Conservation (phyloP, 768 basidiomycete species). For the Dictyophora rubrovolvata region DNA sequence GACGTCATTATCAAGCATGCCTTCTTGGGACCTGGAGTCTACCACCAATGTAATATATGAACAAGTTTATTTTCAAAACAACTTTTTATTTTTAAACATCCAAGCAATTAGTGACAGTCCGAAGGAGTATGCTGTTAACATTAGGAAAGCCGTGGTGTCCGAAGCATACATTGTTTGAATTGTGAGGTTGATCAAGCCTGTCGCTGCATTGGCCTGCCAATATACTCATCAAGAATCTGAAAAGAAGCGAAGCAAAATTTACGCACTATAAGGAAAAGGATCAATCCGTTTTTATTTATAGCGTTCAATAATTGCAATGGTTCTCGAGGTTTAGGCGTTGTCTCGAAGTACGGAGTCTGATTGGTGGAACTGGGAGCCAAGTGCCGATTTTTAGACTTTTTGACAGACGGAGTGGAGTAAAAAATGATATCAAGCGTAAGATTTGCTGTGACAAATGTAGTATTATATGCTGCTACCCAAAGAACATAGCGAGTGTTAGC, state of each 20-base stretch:
- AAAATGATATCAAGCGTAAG: constrained; percentile 65
- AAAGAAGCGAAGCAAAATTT: not conserved
- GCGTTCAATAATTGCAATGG: constrained; percentile 59
- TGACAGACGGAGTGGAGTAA: constrained; percentile 36
- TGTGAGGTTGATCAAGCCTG: constrained; percentile 74
- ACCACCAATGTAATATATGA: too few species aligned
- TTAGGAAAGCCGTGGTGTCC: constrained; percentile 43
- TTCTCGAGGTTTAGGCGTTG: constrained; percentile 15
- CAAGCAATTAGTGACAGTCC: constrained; percentile 56
- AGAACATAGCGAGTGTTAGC: constrained; percentile 82
- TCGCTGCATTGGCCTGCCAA: constrained; percentile 72
- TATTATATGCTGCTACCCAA: constrained; percentile 87
- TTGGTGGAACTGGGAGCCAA: constrained; percentile 17
- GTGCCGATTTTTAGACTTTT: constrained; percentile 10
- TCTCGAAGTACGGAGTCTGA: constrained; percentile 4
- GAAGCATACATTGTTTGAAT: constrained; percentile 74
- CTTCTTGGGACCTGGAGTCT: not conserved
- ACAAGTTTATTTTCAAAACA: constrained; percentile 23
- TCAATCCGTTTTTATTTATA: constrained; percentile 72
- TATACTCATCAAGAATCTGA: not conserved
- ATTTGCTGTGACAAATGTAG: constrained; percentile 73
- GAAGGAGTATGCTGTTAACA: constrained; percentile 53
- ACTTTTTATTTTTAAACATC: constrained; percentile 28
- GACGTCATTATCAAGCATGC: not conserved
- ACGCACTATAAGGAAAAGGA: constrained; percentile 73